phyloP scores from a whole-genome alignment of 2,329 filamentous ascomycete genomes.

The Xenoacremonium recifei region DNA sequence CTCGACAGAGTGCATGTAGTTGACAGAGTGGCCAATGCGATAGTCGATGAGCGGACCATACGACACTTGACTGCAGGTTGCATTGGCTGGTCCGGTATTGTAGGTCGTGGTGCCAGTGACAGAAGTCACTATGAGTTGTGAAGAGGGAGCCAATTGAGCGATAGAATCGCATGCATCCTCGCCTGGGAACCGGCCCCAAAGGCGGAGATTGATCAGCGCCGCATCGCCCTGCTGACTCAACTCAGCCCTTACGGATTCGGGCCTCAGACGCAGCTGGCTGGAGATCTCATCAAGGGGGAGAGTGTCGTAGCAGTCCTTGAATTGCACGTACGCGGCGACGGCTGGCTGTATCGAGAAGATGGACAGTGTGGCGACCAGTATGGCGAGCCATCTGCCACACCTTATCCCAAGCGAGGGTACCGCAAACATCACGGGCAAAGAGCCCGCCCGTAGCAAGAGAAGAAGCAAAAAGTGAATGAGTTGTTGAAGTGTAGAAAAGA shows the following conservation, averaged over 20 bases:
- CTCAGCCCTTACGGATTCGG: constrained; percentile 2
- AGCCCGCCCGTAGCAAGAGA: constrained; percentile 4
- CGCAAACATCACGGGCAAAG: neutral
- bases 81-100: constrained; percentile 12
- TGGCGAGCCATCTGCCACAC: constrained; percentile 6
- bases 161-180: constrained; percentile 5
- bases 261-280: constrained; percentile 4
- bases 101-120: constrained; percentile 17
- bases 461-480: neutral
- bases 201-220: constrained; percentile 4
- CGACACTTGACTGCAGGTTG: constrained; percentile 8
- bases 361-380: constrained; percentile 1
- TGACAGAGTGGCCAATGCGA: constrained; percentile 27
- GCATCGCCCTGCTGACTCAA: constrained; percentile 5
- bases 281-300: constrained; percentile 6
- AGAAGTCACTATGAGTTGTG: constrained; percentile 11
- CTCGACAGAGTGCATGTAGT: constrained; percentile 12
- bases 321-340: constrained; percentile 15
- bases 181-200: neutral
- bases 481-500: neutral
- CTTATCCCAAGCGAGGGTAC: neutral
- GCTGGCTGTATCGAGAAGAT: constrained; percentile 1
- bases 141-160: constrained; percentile 8
- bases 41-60: neutral
- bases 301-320: constrained; percentile 11